phyloP scores from a whole-genome alignment of 371 early-diverging fungal genomes.

The Mortierella sp. region DNA sequence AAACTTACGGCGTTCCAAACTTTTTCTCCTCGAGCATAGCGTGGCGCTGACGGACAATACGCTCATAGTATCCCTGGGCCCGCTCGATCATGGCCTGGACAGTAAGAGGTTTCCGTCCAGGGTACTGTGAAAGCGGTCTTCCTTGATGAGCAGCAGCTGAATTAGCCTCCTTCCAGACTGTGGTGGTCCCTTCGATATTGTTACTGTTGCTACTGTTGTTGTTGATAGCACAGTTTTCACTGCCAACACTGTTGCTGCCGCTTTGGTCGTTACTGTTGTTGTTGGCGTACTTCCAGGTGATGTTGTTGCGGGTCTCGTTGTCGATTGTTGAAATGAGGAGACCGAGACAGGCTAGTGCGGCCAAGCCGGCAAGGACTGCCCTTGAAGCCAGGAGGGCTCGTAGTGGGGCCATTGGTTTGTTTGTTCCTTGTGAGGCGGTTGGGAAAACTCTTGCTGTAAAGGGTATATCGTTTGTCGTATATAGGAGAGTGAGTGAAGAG shows the following conservation, averaged over 20 bases:
- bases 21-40: not conserved
- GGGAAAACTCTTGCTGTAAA: not conserved
- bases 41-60: slow-evolving; percentile 39
- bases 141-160: slow-evolving; percentile 13
- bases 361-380: slow-evolving; percentile 41
- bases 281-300: slow-evolving; percentile 15
- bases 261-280: too few species aligned
- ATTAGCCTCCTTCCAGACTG: slow-evolving; percentile 32
- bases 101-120: slow-evolving; percentile 34
- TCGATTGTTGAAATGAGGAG: slow-evolving; percentile 41
- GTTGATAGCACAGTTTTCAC: not conserved
- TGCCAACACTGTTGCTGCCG: not conserved
- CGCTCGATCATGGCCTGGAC: slow-evolving; percentile 41
- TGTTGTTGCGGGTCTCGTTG: slow-evolving; percentile 10
- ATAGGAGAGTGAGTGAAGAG: not conserved
- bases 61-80: slow-evolving; percentile 34
- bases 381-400: slow-evolving; percentile 35
- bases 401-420: slow-evolving; percentile 34
- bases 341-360: slow-evolving; percentile 37
- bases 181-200: not conserved
- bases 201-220: not conserved
- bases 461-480: too few species aligned
- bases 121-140: slow-evolving; percentile 25
- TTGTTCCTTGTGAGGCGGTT: not conserved
- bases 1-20: slow-evolving; percentile 36